phyloP scores from a whole-genome alignment of 805 yeast genomes.

The Komagataella kurtzmanii region DNA sequence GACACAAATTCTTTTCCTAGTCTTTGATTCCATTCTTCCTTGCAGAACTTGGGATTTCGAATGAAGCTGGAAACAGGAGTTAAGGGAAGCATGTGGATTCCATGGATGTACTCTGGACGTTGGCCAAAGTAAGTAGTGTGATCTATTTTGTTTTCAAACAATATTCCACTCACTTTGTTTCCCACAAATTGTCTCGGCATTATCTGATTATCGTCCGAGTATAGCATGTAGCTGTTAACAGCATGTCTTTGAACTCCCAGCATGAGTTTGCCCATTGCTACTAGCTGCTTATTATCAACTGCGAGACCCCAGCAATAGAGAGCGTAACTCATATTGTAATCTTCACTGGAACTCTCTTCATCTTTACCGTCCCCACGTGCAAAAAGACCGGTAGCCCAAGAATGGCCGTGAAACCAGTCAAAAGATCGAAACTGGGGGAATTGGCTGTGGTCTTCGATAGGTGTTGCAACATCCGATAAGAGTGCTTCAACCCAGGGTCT shows the following conservation, averaged over 20 bases:
- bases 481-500: conserved; percentile 32
- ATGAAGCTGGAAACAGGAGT: conserved; percentile 55
- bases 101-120: conserved; percentile 53
- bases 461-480: conserved; percentile 49
- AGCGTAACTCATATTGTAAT: conserved; percentile 52
- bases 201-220: conserved; percentile 32
- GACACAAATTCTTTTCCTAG: conserved; percentile 27
- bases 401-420: conserved; percentile 64
- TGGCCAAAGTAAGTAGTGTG: conserved; percentile 62
- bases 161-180: conserved; percentile 57
- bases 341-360: conserved; percentile 60
- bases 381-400: conserved; percentile 62
- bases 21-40: conserved; percentile 54
- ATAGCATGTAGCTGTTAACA: conserved; percentile 34
- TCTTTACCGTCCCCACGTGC: conserved; percentile 64
- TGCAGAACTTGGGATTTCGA: conserved; percentile 39
- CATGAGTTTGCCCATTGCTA: conserved; percentile 40
- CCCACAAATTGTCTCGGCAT: conserved; percentile 38
- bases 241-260: conserved; percentile 41
- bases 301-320: conserved; percentile 46
- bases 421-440: conserved; percentile 55
- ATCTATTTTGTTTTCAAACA: conserved; percentile 57
- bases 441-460: conserved; percentile 30
- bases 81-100: conserved; percentile 61
- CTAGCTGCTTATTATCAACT: conserved; percentile 35